Evolutionary conservation across 2,329 filamentous ascomycete species (phyloP).

Genomic region (Beauveria caledonica): DNA sequence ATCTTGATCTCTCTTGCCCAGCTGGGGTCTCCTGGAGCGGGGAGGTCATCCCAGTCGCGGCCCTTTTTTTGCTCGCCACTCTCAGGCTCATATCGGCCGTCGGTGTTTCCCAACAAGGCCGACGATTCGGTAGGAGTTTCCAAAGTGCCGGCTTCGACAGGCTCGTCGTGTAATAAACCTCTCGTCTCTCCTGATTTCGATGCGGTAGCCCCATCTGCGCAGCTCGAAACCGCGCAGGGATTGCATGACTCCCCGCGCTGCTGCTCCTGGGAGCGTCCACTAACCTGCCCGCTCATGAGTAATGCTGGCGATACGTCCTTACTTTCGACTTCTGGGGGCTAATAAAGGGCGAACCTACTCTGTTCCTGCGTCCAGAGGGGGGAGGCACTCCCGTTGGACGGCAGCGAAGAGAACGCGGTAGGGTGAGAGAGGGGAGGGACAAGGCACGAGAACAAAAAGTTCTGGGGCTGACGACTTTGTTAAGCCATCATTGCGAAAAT

Average conservation of each 20-base stretch:
- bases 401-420: background rate
- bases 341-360: background rate
- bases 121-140: background rate
- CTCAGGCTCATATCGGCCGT: background rate
- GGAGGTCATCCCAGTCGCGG: constrained; percentile 5
- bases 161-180: background rate
- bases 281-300: background rate
- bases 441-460: background rate
- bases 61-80: background rate
- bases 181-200: too few relatives aligned
- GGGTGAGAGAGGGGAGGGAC: background rate
- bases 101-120: background rate
- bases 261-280: background rate
- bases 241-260: background rate
- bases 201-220: background rate
- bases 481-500: background rate
- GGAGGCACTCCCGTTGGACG: background rate
- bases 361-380: background rate
- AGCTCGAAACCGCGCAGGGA: background rate
- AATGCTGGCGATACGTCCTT: background rate
- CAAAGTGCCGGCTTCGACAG: background rate
- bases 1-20: constrained; percentile 60
- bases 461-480: background rate
- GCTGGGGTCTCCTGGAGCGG: constrained; percentile 1
- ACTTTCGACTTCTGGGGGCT: background rate